Percentiles rank a stretch among this genome's conserved stretches.
Conservation (phyloP, 768 basidiomycete genomes). For the Cyclocybe aegerita region DNA sequence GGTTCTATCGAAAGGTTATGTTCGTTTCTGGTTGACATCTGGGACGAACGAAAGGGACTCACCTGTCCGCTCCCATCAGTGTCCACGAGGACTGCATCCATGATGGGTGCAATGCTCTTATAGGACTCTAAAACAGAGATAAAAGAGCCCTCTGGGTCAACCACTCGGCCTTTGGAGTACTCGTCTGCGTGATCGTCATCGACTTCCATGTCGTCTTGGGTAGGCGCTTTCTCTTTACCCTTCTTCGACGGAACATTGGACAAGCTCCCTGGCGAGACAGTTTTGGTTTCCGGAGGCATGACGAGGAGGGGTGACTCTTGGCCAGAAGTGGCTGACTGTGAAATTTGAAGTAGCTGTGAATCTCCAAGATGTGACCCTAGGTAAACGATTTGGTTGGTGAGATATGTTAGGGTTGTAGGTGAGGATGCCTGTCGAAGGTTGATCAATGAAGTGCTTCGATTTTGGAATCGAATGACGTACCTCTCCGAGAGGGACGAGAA, state of each 20-base stretch:
- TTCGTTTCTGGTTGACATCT: neutral
- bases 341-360: conserved; percentile 72
- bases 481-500: conserved; percentile 70
- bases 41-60: conserved; percentile 12
- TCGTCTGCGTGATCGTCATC: conserved; percentile 27
- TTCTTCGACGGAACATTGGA: conserved; percentile 20
- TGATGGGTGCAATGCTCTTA: conserved; percentile 80
- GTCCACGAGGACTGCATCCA: conserved; percentile 79
- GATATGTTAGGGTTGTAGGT: conserved; percentile 67
- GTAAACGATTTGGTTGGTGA: conserved; percentile 69
- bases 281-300: conserved; percentile 48
- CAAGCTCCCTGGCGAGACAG: conserved; percentile 36
- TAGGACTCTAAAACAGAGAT: conserved; percentile 62
- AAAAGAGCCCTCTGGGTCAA: conserved; percentile 54
- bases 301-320: conserved; percentile 45
- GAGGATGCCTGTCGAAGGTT: conserved; percentile 56
- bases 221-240: conserved; percentile 39
- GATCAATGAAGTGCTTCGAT: neutral
- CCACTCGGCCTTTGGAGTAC: conserved; percentile 41
- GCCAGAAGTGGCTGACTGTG: conserved; percentile 39
- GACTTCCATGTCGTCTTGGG: conserved; percentile 33
- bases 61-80: conserved; percentile 72
- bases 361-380: conserved; percentile 83
- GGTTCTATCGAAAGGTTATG: conserved; percentile 43
- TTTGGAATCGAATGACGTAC: conserved; percentile 29